Base-by-base conservation (phyloP, 768 basidiomycete species). In the button mushroom (Agaricus bisporus) region DNA sequence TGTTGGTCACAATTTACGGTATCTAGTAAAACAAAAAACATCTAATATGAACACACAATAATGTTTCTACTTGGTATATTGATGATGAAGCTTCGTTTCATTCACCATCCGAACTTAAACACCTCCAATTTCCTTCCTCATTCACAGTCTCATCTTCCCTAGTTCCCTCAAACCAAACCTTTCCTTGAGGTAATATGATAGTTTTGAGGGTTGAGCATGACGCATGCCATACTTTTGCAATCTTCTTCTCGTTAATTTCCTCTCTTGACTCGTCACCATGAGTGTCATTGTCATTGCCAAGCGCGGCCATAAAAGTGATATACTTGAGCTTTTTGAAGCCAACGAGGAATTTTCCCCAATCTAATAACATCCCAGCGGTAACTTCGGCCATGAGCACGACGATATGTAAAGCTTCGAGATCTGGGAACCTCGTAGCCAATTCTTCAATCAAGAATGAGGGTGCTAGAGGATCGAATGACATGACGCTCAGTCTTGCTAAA, bases 131-230 rank as follows among this genome's bases (percentile, higher is more conserved):
- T 22, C 57, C 41, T 12, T 22, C 48, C 7, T 22, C 26, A 4
- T 56, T 48, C 17, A 5, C 48, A 18, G 22, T 49, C 15, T 35
- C 48, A 43, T 41, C 47, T 10, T 41, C 38, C 20, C n/a, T 15
- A 41, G 11, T 58, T 45, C 38, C 68, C 49, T 73, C 69, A 49
- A 82, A 83, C 85, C 85, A 86, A 7, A 85, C 77, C 49, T 75
- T 66, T 2, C 85, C 85, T 54, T 74, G 73, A 0, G 85, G 83
- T 0, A 86, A 66, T 14, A 86, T 84, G 49, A 86, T 81, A 0
- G 85, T 85, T 54, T 72, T 71, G 28, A 86, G 69, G 0, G 82
- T 81, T 3, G 81, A 79, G 63, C 84, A 86, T 22, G 75, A 75
- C 18, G 63, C 58, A 51, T 79, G 77, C 84, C 83, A 86, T 42